These are phyloP conservation scores for Pterula multifida DNA, from an alignment of 1,284 basidiomycete genomes.

Conservation along the genomic window DNA sequence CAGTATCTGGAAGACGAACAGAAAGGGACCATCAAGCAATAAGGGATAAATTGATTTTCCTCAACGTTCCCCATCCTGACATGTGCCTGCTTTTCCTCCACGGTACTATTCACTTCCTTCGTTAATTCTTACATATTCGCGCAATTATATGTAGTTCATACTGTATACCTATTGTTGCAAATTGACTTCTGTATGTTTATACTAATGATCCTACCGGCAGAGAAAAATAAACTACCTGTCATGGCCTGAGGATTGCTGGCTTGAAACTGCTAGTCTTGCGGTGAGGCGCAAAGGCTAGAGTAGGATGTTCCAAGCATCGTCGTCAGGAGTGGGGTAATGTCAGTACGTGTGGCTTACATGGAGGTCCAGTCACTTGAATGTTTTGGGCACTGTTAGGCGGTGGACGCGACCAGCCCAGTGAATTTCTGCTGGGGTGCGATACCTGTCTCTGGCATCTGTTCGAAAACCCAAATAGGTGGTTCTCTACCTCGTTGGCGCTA, in stretches of 20 bases:
- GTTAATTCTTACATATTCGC: background rate
- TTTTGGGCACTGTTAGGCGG: too few species aligned
- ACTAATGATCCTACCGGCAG: too few species aligned
- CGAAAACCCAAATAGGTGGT: background rate
- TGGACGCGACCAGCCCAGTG: background rate
- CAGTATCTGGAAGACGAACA: slow-evolving; percentile 84
- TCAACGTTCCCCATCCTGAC: background rate
- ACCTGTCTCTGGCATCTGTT: background rate
- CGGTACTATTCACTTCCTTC: background rate
- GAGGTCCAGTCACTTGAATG: too few species aligned
- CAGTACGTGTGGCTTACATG: too few species aligned
- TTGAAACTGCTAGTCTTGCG: background rate
- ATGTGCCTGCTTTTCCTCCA: background rate
- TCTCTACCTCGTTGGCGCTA: background rate
- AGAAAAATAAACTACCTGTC: too few species aligned
- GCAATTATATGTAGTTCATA: background rate
- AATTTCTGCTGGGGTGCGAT: background rate
- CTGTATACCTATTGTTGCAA: background rate
- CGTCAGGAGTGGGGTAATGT: too few species aligned
- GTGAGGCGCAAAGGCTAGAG: background rate
- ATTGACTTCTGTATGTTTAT: too few species aligned
- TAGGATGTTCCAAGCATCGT: too few species aligned
- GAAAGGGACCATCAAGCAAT: slow-evolving; percentile 46
- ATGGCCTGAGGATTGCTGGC: background rate
- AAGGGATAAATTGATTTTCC: slow-evolving; percentile 15